These are phyloP conservation scores for Tricholoma hemisulphureum DNA, from an alignment of 768 basidiomycete genomes.

Conservation along the genomic window DNA sequence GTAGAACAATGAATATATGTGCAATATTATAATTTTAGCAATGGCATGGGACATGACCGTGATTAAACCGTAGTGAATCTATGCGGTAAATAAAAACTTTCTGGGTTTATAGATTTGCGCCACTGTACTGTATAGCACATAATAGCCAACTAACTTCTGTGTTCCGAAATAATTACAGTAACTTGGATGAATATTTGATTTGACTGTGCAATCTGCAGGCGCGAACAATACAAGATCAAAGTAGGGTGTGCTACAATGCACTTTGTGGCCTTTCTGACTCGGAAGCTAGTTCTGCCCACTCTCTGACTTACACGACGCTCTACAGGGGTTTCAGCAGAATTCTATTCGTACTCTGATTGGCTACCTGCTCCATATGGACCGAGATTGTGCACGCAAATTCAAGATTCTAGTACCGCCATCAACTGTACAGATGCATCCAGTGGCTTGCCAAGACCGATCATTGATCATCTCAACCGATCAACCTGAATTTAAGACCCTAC, in stretches of 20 bases:
- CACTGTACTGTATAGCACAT: background rate
- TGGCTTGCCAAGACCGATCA: background rate
- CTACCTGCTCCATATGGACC: no score
- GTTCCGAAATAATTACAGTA: background rate
- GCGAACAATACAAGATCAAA: background rate
- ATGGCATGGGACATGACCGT: no score
- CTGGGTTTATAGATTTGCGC: no score
- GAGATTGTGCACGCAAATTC: no score
- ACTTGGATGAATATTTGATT: background rate
- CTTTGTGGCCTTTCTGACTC: background rate
- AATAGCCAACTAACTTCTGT: background rate
- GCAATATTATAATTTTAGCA: no score
- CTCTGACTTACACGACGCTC: background rate
- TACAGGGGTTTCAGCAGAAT: no score
- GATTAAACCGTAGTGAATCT: no score
- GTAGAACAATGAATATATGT: no score
- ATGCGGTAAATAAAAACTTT: no score
- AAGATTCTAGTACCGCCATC: no score
- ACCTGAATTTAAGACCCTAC: no score
- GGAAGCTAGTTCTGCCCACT: background rate
- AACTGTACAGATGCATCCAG: background rate
- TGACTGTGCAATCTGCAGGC: background rate
- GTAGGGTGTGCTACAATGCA: background rate
- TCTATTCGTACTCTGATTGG: no score
- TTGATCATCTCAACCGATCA: background rate